Base-by-base conservation (phyloP, 768 basidiomycete species). In the Pleurotus cornucopiae region DNA sequence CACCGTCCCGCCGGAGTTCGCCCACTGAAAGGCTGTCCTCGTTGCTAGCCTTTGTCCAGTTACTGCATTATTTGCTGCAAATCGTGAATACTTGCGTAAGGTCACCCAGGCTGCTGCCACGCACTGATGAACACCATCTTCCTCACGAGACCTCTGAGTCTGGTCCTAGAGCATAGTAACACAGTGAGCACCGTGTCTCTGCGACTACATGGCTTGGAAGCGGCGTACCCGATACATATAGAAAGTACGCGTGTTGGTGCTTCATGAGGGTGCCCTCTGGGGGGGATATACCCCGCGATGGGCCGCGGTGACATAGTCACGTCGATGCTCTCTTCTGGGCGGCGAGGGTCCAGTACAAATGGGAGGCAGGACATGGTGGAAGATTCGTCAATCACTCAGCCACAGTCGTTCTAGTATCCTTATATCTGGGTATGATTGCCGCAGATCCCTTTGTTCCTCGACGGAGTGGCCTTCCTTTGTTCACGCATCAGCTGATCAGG, bases 351-450 rank as follows among this genome's bases (percentile, higher is more conserved):
- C 6, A 66, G 66, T 11, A 62, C 58, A 58, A 67, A 66, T 4
- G 67, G 65, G 7, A 67, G 61, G n/a, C 66, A 68, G 23, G 63
- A 64, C 65, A 67, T 64, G 57, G 30, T 34, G 7, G 30, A 30
- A 7, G 30, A 11, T 30, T 30, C 11, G 30, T 30, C 6, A 9
- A 30, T 30, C 6, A 9, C 23, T 23, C 23, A 23, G 6, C 30
- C 3, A 34, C 30, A 34, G 30, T 34, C 7, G 1, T 2, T 34
- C 30, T 9, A 34, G 11, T 4, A 34, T 34, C 7, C 30, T 34
- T 34, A 9, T 34, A 34, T 34, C 1, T 34, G 30, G 4, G 30
- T 2, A 1, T 11, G 6, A 34, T 34, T 0, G 30, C 7, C 30
- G 30, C 11, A 34, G 30, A 34, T 34, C 30, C 23, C 30, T 34